A percentile compares a stretch with the other conserved stretches of the same genome.
Evolutionary conservation across 768 basidiomycete genomes (phyloP).

Genomic region (Rhodotorula kratochvilovae): DNA sequence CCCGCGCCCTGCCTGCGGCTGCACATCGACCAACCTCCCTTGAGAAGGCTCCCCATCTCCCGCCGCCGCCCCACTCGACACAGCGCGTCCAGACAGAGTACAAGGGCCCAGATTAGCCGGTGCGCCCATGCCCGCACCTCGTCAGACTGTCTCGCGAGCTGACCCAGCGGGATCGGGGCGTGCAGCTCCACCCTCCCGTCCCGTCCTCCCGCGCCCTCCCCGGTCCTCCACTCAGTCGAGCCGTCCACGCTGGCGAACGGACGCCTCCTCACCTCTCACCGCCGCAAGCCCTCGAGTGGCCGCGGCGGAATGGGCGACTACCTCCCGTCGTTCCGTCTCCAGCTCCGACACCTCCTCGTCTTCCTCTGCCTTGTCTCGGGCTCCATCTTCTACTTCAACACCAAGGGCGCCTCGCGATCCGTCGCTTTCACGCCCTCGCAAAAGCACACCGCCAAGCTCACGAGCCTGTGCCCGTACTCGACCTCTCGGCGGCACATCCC

Average conservation of each 20-base stretch:
- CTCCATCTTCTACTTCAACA: slow-evolving; percentile 13
- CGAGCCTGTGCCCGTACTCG: slow-evolving; percentile 29
- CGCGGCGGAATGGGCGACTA: not conserved
- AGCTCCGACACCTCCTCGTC: slow-evolving; percentile 23
- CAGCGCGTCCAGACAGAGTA: too few species aligned
- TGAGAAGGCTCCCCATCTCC: too few species aligned
- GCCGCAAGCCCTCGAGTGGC: not conserved
- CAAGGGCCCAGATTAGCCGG: too few species aligned
- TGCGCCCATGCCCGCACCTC: too few species aligned
- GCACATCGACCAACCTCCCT: too few species aligned
- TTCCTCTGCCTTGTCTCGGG: slow-evolving; percentile 5
- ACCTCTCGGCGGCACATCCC: slow-evolving; percentile 31
- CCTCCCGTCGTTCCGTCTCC: slow-evolving; percentile 10
- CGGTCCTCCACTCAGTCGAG: too few species aligned
- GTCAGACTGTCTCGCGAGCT: too few species aligned
- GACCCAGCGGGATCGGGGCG: too few species aligned
- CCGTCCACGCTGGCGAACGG: not conserved
- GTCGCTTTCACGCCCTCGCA: not conserved
- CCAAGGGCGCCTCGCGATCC: not conserved
- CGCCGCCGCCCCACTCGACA: too few species aligned
- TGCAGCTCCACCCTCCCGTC: not conserved
- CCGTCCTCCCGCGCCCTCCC: not conserved
- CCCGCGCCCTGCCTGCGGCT: too few species aligned
- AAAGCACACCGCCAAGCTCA: not conserved
- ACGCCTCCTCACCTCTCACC: not conserved